Conservation (phyloP, 1,139 yeast species). For the Spathaspora sp. region DNA sequence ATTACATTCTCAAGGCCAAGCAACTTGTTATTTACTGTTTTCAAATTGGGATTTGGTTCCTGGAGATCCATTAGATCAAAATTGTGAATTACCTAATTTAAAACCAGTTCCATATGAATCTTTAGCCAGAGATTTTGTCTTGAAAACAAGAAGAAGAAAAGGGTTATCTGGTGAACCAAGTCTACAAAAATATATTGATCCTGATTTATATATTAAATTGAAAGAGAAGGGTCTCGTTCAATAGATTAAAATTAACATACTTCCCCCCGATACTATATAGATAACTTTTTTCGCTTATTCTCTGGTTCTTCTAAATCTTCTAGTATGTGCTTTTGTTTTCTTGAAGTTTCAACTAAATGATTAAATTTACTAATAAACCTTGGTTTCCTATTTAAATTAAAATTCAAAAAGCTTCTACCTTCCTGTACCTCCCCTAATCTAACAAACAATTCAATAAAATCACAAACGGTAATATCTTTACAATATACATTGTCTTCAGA, state of each 20-base stretch:
- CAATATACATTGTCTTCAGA: constrained; percentile 43
- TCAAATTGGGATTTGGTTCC: constrained; percentile 79
- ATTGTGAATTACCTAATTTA: constrained; percentile 62
- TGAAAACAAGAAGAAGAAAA: constrained; percentile 85
- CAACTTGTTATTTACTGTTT: constrained; percentile 66
- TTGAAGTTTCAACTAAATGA: constrained; percentile 23
- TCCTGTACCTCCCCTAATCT: constrained; percentile 20
- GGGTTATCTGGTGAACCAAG: constrained; percentile 82
- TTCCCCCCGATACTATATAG: not conserved
- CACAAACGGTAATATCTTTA: constrained; percentile 28
- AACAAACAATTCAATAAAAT: constrained; percentile 31
- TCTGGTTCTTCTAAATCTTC: constrained; percentile 3
- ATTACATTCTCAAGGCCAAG: constrained; percentile 75
- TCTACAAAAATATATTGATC: constrained; percentile 67
- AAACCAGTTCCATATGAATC: constrained; percentile 71
- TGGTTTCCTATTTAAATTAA: constrained; percentile 25
- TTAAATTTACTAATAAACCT: constrained; percentile 37
- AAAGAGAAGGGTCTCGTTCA: constrained; percentile 41
- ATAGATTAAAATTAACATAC: constrained; percentile 1
- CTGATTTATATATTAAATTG: constrained; percentile 54
- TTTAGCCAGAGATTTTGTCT: constrained; percentile 82
- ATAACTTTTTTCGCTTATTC: constrained; percentile 8
- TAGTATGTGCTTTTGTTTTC: constrained; percentile 13
- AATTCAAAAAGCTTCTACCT: constrained; percentile 17
- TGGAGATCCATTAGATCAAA: constrained; percentile 83